Base-by-base conservation (phyloP, 306 rosid genomes). In the Sicyos edulis region DNA sequence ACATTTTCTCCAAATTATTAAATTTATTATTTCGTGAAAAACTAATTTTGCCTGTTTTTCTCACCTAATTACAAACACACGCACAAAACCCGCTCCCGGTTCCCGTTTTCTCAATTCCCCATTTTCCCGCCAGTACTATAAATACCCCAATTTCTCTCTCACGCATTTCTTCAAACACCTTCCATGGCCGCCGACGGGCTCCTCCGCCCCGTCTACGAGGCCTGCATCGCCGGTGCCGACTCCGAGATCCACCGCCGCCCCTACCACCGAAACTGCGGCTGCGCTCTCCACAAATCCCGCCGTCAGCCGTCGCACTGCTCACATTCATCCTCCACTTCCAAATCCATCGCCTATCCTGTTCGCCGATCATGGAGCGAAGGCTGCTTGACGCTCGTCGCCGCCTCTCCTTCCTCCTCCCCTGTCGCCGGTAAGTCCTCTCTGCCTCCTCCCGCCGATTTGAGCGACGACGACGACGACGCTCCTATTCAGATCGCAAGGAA, bases 281-380 rank as follows among this genome's bases (percentile, higher is more conserved):
- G 78, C 22, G 78, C 78, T 11, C 78, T 74, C 29, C 78, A 74
- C 10, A 53, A 74, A 21, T 74, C 78, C 11, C 50, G 72, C 6
- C 62, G 53, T 32, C 21, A 62, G 14, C 10, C 14, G 10, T 3
- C 20, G 3, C 67, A 62, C 34, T 61, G 77, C n/a, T 32, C 62
- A 20, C 59, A 61, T 10, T 57, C 54, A 51, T 21, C 11, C 4
- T 40, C 45, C 45, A 6, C 11, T 2, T 42, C 56, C 20, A 73
- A 60, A 45, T 47, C 53, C 16, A 24, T 74, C 61, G 50, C 63
- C 72, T 74, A 74, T 74, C 72, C 78, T 54, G 63, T 74, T 9
- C 26, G 63, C 53, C 55, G 72, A 32, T 62, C 78, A 6, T 74
- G 78, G 78, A 62, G 78, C 21, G 78, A 74, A 59, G 78, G 78